Conservation (phyloP, 2,329 filamentous ascomycete species). For the Aureobasidium namibiae region DNA sequence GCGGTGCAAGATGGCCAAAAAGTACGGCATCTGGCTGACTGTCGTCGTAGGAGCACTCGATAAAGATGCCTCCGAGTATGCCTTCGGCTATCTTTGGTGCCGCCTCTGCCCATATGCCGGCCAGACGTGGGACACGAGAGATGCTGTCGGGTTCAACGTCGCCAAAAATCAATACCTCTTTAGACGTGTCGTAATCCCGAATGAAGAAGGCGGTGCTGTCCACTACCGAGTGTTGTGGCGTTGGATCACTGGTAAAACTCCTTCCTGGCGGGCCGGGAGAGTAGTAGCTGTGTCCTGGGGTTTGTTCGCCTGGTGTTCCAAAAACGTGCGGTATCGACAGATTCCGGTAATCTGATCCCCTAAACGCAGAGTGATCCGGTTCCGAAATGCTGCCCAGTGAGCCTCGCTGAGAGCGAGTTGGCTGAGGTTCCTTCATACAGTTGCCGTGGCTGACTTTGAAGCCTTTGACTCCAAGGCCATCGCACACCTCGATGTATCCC, state of each 20-base stretch:
- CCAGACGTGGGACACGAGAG: constrained; percentile 71
- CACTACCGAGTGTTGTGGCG: constrained; percentile 52
- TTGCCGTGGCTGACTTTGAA: constrained; percentile 85
- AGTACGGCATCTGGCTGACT: constrained; percentile 66
- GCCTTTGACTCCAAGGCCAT: constrained; percentile 80
- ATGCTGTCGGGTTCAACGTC: constrained; percentile 90
- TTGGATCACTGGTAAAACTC: constrained; percentile 11
- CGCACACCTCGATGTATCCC: constrained; percentile 81
- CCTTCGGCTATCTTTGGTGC: constrained; percentile 73
- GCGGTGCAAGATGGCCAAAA: constrained; percentile 82
- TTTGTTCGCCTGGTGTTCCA: background rate
- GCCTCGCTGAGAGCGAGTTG: constrained; percentile 30
- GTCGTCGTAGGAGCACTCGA: constrained; percentile 92
- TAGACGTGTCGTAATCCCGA: constrained; percentile 48
- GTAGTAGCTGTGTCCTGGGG: constrained; percentile 4
- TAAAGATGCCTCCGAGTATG: constrained; percentile 71
- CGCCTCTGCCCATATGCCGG: constrained; percentile 78
- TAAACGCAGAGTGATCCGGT: constrained; percentile 8
- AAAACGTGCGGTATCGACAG: background rate
- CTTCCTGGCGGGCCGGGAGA: background rate
- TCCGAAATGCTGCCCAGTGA: constrained; percentile 34
- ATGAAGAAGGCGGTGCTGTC: constrained; percentile 95
- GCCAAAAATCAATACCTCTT: constrained; percentile 86
- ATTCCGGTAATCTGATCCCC: background rate
- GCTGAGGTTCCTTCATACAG: constrained; percentile 55